A percentile compares a stretch with the other conserved stretches of the same genome.
phyloP scores from a whole-genome alignment of 352 stramenopile genomes.

The Plasmopara muralis region DNA sequence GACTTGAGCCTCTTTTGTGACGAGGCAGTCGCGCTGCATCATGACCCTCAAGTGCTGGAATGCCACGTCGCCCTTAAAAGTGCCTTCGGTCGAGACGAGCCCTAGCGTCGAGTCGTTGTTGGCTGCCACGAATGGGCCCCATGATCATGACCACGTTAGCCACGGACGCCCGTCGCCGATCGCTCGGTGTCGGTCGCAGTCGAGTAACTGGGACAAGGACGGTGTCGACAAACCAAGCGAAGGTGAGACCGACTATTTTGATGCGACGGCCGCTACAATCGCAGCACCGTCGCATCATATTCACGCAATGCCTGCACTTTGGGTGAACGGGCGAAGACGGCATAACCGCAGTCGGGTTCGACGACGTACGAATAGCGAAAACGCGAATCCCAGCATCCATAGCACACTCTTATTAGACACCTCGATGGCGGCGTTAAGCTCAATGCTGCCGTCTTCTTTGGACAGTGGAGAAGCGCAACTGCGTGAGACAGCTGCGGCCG shows the following conservation, averaged over 20 bases:
- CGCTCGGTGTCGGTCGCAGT: conserved; percentile 45
- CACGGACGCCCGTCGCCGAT: conserved; percentile 21
- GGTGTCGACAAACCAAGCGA: conserved; percentile 33
- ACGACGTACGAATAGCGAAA: conserved; percentile 33
- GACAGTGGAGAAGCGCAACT: conserved; percentile 26
- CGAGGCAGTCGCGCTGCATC: conserved; percentile 5
- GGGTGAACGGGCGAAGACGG: conserved; percentile 36
- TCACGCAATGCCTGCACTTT: conserved; percentile 32
- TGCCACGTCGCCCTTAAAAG: conserved; percentile 26
- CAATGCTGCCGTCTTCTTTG: conserved; percentile 18
- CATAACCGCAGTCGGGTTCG: conserved; percentile 31
- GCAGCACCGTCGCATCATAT: conserved; percentile 34
- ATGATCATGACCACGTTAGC: conserved; percentile 12
- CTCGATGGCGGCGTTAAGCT: conserved; percentile 2
- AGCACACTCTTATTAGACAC: conserved; percentile 2
- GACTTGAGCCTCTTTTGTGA: not conserved
- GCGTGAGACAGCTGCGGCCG: conserved; percentile 19
- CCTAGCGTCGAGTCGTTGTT: conserved; percentile 26
- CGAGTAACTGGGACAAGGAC: conserved; percentile 55
- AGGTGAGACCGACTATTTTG: conserved; percentile 32
- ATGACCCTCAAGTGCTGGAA: conserved; percentile 68
- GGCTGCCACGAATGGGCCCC: conserved; percentile 9
- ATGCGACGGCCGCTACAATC: conserved; percentile 34
- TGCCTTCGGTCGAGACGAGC: conserved; percentile 19
- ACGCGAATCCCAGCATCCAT: conserved; percentile 18